A percentile compares a stretch with the other conserved stretches of the same genome.
Conservation (phyloP, 1,284 basidiomycete species). For the Melampsora larici-populina region DNA sequence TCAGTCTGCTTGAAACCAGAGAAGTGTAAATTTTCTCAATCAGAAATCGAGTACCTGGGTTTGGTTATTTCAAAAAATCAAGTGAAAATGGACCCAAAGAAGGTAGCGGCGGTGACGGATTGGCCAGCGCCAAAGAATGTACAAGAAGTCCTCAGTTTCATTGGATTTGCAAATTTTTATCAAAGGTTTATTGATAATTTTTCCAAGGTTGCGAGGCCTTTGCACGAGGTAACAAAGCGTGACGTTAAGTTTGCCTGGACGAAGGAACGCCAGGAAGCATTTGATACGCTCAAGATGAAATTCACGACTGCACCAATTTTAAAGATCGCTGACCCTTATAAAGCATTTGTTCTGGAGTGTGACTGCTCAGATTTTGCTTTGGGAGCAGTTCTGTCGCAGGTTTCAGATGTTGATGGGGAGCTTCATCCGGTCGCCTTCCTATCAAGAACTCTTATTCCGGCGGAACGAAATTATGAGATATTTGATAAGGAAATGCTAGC, state of each 20-base stretch:
- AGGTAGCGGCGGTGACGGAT: conserved; percentile 4
- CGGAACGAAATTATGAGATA: not conserved
- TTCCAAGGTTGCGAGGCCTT: not conserved
- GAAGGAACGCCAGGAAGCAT: not conserved
- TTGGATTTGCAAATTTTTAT: conserved; percentile 13
- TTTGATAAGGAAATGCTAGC: no score
- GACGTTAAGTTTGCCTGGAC: not conserved
- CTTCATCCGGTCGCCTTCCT: not conserved
- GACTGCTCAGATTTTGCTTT: no score
- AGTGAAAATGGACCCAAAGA: conserved; percentile 8
- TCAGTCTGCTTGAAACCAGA: not conserved
- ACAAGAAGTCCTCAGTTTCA: not conserved
- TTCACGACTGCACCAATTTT: not conserved
- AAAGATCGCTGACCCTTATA: no score
- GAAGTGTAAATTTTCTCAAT: conserved; percentile 23
- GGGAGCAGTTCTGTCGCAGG: no score
- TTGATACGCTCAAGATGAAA: not conserved
- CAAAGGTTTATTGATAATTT: no score
- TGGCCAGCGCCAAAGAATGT: conserved; percentile 11
- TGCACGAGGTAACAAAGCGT: not conserved
- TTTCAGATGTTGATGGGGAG: not conserved
- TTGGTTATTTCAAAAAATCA: not conserved
- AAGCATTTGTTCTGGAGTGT: no score
- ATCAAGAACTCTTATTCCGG: not conserved
- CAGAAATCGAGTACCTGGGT: not conserved